Percentiles rank a stretch among this genome's conserved stretches.
Evolutionary conservation across 1,284 basidiomycete species (phyloP).

Genomic region (Apiotrichum domesticum): DNA sequence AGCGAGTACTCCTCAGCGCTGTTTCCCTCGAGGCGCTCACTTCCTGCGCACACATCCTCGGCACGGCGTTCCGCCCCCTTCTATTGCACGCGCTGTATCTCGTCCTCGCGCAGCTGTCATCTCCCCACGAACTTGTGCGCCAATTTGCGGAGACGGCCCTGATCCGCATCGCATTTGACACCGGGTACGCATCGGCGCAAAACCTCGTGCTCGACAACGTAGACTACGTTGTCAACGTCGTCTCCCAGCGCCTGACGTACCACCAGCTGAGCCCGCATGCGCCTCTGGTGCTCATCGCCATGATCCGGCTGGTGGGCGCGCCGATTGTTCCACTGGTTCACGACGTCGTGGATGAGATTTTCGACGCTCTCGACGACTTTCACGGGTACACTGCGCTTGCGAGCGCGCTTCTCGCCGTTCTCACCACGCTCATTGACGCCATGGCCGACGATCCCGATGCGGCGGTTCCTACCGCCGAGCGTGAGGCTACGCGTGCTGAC

Average conservation of each 20-base stretch:
- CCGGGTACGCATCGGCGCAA: conserved; percentile 73
- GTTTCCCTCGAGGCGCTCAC: conserved; percentile 67
- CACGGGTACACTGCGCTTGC: conserved; percentile 68
- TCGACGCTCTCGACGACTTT: conserved; percentile 85
- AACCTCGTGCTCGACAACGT: conserved; percentile 86
- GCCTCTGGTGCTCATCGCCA: conserved; percentile 63
- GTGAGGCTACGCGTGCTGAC: conserved; percentile 22
- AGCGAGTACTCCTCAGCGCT: conserved; percentile 52
- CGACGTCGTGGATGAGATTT: conserved; percentile 90
- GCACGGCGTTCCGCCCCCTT: conserved; percentile 53
- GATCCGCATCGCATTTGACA: conserved; percentile 59
- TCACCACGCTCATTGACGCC: conserved; percentile 82
- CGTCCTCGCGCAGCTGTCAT: conserved; percentile 71
- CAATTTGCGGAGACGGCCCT: conserved; percentile 66
- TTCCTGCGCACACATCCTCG: conserved; percentile 59
- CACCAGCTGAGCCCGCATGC: conserved; percentile 60
- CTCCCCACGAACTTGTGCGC: conserved; percentile 60
- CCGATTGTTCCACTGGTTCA: conserved; percentile 78
- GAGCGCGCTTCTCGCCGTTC: conserved; percentile 54
- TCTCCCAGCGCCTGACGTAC: conserved; percentile 70
- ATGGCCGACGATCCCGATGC: conserved; percentile 60
- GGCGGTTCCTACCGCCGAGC: conserved; percentile 27
- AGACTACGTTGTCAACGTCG: conserved; percentile 84
- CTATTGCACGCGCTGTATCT: conserved; percentile 76
- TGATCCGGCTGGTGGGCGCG: conserved; percentile 74